A percentile compares a stretch with the other conserved stretches of the same genome.
These are phyloP conservation scores for Amanita jacksonii DNA, from an alignment of 768 basidiomycete genomes.

Conservation along the genomic window DNA sequence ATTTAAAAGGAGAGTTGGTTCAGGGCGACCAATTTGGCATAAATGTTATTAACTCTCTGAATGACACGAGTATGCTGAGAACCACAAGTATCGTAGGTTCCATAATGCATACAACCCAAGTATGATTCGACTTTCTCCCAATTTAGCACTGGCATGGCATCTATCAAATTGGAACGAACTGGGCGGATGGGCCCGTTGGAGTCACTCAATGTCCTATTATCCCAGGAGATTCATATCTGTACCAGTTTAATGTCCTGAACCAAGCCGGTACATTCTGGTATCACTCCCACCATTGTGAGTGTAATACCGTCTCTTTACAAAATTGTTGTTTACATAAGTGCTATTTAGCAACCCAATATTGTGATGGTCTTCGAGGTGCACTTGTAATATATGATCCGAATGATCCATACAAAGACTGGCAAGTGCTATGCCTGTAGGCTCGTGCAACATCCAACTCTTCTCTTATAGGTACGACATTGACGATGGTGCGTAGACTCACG, in stretches of 20 bases:
- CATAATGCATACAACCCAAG: no score
- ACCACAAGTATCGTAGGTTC: constrained; percentile 24
- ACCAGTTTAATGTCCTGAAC: constrained; percentile 21
- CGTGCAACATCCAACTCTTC: background rate
- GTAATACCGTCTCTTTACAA: background rate
- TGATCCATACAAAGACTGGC: constrained; percentile 12
- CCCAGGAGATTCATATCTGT: constrained; percentile 27
- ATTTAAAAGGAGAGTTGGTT: background rate
- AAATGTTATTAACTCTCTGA: constrained; percentile 30
- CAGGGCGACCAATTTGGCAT: constrained; percentile 27
- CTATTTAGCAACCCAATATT: constrained; percentile 14
- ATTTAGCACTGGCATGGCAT: constrained; percentile 38
- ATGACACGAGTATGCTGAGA: constrained; percentile 29
- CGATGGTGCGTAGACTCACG: constrained; percentile 7
- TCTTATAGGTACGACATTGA: constrained; percentile 18
- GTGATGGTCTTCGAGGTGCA: constrained; percentile 17
- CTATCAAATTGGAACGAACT: constrained; percentile 29
- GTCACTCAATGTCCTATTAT: constrained; percentile 36
- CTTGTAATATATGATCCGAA: constrained; percentile 15
- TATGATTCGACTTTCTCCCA: background rate
- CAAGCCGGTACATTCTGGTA: constrained; percentile 25
- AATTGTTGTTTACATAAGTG: background rate
- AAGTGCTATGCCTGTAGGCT: background rate
- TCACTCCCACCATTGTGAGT: constrained; percentile 23
- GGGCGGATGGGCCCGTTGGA: constrained; percentile 26